Base-by-base conservation (phyloP, 129 eudicot genomes). In the Arctium minus region DNA sequence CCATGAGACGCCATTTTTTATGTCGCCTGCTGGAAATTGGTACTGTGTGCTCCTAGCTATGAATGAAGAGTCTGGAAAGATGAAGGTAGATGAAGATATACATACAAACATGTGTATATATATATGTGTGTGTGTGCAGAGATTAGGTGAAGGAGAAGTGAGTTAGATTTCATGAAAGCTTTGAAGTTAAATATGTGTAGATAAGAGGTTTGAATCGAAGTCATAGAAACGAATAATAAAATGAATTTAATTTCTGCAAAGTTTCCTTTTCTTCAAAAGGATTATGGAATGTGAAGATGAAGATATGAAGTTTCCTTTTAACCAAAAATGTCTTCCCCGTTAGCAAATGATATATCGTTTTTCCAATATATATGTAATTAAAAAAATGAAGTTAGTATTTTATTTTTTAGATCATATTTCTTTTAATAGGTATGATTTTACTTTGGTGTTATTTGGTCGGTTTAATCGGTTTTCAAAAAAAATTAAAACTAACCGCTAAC, bases 161-260 rank as follows among this genome's bases (percentile, higher is more conserved):
- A 84, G 83, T 84, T 67, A 50, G 83, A 73, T 79, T 79, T 73
- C 48, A 84, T 84, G 72, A 79, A 84, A 84, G 62, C 77, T 74
- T 84, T 62, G 87, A 84, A 84, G 87, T 74, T 73, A 84, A 76
- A 83, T 77, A 76, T 69, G 86, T 83, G 86, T 67, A 83, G 82
- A 77, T 83, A 77, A 70, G 32, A 70, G 74, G 81, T 37, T 83
- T 70, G 82, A 83, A 79, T 83, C 78, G 64, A 76, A 60, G 72
- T 83, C 69, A 60, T 83, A 11, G 81, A 50, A 82, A 76, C 10
- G 30, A 68, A 76, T 82, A 33, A 69, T 44, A 69, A 33, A 32
- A 82, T 76, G 35, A 46, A 74, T 76, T 15, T 44, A 18, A 35
- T 11, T 17, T 82, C 40, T 67, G 76, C 29, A 73, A 32, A 40